These are phyloP conservation scores for Phytophthora sansomeana DNA, from an alignment of 352 stramenopile species.

Conservation along the genomic window DNA sequence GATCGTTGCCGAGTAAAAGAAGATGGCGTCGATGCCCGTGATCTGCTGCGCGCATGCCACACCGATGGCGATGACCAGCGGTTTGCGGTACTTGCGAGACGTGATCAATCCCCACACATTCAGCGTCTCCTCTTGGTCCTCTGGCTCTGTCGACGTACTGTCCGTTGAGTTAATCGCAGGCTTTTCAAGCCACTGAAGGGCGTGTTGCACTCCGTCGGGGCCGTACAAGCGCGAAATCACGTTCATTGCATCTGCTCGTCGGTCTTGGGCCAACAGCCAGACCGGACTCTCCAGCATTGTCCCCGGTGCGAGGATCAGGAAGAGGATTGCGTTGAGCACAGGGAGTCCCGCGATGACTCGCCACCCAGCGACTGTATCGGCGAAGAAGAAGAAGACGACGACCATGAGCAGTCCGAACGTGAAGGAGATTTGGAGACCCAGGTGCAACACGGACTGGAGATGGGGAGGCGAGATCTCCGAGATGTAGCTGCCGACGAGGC, in stretches of 20 bases:
- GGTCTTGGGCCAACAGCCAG: conserved; percentile 37
- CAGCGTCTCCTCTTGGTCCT: conserved; percentile 15
- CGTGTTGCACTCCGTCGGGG: too few species aligned
- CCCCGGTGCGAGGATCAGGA: conserved; percentile 24
- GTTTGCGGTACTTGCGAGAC: too few species aligned
- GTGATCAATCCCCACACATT: too few species aligned
- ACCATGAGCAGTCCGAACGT: conserved; percentile 39
- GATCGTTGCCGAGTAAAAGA: conserved; percentile 60
- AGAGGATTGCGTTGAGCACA: conserved; percentile 18
- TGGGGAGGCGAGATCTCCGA: conserved; percentile 40
- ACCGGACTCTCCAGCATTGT: conserved; percentile 39
- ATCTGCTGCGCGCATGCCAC: conserved; percentile 13
- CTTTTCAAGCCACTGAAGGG: too few species aligned
- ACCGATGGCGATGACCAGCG: conserved; percentile 21
- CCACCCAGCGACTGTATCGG: conserved; percentile 32
- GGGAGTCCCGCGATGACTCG: conserved; percentile 47
- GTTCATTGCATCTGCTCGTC: too few species aligned
- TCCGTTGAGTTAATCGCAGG: too few species aligned
- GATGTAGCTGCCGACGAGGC: conserved; percentile 30
- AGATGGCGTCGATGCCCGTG: conserved; percentile 54
- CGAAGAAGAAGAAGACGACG: conserved; percentile 34
- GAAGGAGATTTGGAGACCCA: conserved; percentile 45
- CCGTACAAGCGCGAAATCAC: too few species aligned
- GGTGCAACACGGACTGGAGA: conserved; percentile 9
- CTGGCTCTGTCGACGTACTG: neutral